phyloP scores from a whole-genome alignment of 345 rosid species.

The Arabis alpina region DNA sequence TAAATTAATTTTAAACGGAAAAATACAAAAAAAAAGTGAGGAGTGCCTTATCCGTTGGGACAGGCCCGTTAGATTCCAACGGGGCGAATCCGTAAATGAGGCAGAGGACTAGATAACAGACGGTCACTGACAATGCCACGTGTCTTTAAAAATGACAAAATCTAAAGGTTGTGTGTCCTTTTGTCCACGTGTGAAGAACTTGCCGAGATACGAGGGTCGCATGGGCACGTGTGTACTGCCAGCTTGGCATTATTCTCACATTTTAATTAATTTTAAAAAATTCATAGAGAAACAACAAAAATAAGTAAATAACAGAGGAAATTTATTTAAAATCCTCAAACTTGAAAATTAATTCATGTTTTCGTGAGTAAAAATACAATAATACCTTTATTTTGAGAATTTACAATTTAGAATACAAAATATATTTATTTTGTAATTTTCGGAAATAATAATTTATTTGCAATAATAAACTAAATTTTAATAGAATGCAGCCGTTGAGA shows the following conservation, averaged over 20 bases:
- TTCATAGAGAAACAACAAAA: background rate
- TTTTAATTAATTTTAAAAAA: background rate
- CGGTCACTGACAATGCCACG: slow-evolving; percentile 39
- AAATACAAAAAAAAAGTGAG: background rate
- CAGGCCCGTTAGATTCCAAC: slow-evolving; percentile 38
- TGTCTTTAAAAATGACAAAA: slow-evolving; percentile 31
- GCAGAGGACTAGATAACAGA: slow-evolving; percentile 33
- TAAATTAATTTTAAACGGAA: background rate
- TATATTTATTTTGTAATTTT: too few relatives aligned
- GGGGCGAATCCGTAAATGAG: slow-evolving; percentile 39
- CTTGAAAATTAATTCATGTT: too few relatives aligned
- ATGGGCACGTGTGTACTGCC: slow-evolving; percentile 48
- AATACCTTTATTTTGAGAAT: too few relatives aligned
- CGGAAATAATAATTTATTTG: too few relatives aligned
- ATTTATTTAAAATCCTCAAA: too few relatives aligned
- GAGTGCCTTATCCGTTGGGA: slow-evolving; percentile 39
- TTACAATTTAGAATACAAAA: too few relatives aligned
- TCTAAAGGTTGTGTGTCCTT: slow-evolving; percentile 15
- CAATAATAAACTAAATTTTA: too few relatives aligned
- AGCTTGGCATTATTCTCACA: slow-evolving; percentile 35
- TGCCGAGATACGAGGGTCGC: slow-evolving; percentile 45
- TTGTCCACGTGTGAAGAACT: slow-evolving; percentile 43
- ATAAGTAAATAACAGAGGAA: background rate
- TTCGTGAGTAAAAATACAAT: too few relatives aligned
- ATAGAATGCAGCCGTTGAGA: slow-evolving; percentile 38